Evolutionary conservation across 371 early-diverging fungal species (phyloP).

Genomic region (Actinomortierella wolfii): DNA sequence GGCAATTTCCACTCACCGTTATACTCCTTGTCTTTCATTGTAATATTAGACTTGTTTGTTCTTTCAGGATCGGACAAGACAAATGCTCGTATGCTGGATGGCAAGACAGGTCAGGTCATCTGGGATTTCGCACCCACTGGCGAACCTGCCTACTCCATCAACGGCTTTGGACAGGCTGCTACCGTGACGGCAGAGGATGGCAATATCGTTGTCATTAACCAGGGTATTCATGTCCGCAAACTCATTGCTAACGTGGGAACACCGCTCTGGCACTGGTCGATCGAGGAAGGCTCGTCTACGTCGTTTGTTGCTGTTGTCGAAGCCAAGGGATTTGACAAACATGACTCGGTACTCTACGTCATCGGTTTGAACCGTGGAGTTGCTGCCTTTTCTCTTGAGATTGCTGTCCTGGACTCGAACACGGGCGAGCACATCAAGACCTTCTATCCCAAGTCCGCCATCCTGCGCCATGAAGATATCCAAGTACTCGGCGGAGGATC

Average conservation of each 20-base stretch:
- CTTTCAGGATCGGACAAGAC: conserved; percentile 46
- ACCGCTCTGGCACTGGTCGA: conserved; percentile 40
- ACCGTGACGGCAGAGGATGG: conserved; percentile 30
- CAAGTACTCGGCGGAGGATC: conserved; percentile 34
- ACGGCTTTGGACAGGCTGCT: conserved; percentile 38
- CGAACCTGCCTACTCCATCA: conserved; percentile 33
- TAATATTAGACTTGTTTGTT: conserved; percentile 48
- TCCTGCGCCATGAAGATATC: conserved; percentile 17
- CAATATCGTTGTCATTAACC: conserved; percentile 40
- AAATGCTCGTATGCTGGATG: conserved; percentile 57
- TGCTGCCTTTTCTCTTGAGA: conserved; percentile 20
- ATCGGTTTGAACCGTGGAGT: conserved; percentile 31
- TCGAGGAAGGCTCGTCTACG: conserved; percentile 30
- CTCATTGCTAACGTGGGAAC: conserved; percentile 28
- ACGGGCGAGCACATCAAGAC: conserved; percentile 36
- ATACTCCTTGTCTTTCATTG: background rate
- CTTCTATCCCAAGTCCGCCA: conserved; percentile 19
- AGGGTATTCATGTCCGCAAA: conserved; percentile 39
- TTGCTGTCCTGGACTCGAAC: conserved; percentile 27
- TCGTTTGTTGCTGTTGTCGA: conserved; percentile 31
- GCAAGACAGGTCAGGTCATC: conserved; percentile 46
- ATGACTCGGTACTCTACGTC: conserved; percentile 23
- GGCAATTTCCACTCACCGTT: background rate
- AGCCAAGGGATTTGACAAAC: conserved; percentile 22
- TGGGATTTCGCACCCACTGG: conserved; percentile 55